Evolutionary conservation across 345 rosid genomes (phyloP), one percentile per base, ranked within the genome.

Genomic region (Sisymbrium altissimum): DNA sequence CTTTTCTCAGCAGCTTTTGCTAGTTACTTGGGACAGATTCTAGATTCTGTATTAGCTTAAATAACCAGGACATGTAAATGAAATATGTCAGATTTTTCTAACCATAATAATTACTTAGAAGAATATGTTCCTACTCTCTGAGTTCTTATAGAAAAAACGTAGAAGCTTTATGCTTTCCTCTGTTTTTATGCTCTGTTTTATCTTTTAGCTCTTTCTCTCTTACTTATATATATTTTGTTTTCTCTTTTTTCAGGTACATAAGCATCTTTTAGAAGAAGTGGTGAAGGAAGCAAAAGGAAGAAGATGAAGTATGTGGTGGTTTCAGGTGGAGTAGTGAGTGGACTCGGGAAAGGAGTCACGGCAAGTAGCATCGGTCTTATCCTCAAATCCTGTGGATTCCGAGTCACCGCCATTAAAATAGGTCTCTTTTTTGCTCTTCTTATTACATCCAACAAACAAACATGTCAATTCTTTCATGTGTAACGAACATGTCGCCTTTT

Each of bases 281-380:
- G 55, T 25, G 8, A 21, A 39, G 33, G 66, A 70, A 46, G 18
- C 38, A 45, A 6, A 29, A 43, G 35, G 52, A 15, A 60, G 67
- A 70, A 78, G 76, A 81, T 81, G 89, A 83, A 86, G 83, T 81
- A 83, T 73, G 87, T 86, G 71, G 77, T 84, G 73, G 83, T 83
- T 43, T 81, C 85, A 21, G 90, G 90, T 3, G 90, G 88, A 68
- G 88, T 86, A 23, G 89, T 86, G 71, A 86, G 89, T 57, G 89
- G 89, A 5, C 84, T 86, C 30, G 89, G 89, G 2, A 86, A 86
- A 77, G 89, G 89, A 35, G 89, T 86, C 40, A 86, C 87, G 0
- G 89, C 89, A 21, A 86, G 89, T 74, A 83, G 89, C 52, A 82
- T 86, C 40, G 89, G 89, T 15, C 81, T 86, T 9, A 80, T 86